Base-by-base conservation (phyloP, 148 eudicot genomes). In the Nepenthes gracilis region DNA sequence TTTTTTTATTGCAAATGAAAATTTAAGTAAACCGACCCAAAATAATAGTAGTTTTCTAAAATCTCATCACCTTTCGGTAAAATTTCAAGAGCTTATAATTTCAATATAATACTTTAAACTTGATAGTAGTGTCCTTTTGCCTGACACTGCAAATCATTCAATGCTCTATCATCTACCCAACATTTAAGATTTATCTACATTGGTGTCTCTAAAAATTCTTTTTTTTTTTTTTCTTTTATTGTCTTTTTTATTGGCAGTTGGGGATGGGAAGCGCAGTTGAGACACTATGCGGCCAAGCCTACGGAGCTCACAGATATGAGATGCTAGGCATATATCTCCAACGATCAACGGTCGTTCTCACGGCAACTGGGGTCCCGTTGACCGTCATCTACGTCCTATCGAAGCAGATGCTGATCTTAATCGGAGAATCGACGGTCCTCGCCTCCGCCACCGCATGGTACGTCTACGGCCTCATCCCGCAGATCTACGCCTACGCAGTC, bases 201-300 rank as follows among this genome's bases (percentile, higher is more conserved):
- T 23, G 23, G 0, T 23, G 23, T 23, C 23, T 23, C 23, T 23
- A 23, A 23, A 23, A 23, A 23, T 23, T 23, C 23, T 23, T 23
- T 23, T 23, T 23, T 0, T 23, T 23, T 23, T 0, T 0, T 23
- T 23, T 23, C 0, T 23, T 23, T 23, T 23, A 23, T 23, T 23
- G 0, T 23, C 23, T 23, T 23, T 23, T 23, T 23, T 23, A 23
- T 23, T 23, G 23, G 53, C 53, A 49, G 53, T 12, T 49, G 6
- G 53, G 53, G 1, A 83, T 83, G 87, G 82, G 82, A 55, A 81
- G 85, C 43, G 85, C 85, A 52, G 85, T 81, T 49, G 85, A 81
- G 71, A 81, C 85, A 4, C 63, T 81, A 37, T 81, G 85, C 55
- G 85, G 85, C 15, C 85, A 81, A 67, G 85, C 85, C 5, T 81